phyloP scores from a whole-genome alignment of 78 protist genomes.

The Chrysochromulina parva region DNA sequence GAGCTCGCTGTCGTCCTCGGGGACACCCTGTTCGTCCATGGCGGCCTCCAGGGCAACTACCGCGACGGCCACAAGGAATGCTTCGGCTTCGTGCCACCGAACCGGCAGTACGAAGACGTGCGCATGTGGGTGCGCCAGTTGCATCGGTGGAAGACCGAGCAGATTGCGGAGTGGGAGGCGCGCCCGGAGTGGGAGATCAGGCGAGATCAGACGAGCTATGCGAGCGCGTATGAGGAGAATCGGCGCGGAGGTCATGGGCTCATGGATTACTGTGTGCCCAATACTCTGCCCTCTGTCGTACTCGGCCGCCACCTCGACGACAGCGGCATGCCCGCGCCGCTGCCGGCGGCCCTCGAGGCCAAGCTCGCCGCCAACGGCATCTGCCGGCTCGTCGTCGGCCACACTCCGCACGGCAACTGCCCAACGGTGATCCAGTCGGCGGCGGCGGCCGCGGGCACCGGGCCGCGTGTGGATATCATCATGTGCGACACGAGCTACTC shows the following conservation, averaged over 20 bases:
- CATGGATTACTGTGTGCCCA: background rate
- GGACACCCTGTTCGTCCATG: conserved; percentile 33
- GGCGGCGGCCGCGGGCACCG: background rate
- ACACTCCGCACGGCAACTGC: conserved; percentile 41
- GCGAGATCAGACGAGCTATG: background rate
- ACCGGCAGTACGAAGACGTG: background rate
- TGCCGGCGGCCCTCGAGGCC: background rate
- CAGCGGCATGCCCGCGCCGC: background rate
- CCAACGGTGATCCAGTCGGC: background rate
- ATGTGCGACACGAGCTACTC: conserved; percentile 30
- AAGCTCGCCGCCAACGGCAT: background rate
- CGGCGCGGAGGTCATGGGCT: background rate
- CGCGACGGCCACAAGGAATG: background rate
- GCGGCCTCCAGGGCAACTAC: background rate
- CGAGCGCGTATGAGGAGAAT: too few species aligned
- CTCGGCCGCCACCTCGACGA: background rate
- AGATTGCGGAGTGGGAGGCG: background rate
- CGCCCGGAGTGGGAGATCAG: background rate
- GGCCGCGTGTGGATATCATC: background rate
- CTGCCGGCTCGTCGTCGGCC: conserved; percentile 26
- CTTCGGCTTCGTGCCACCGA: background rate
- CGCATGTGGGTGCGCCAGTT: background rate
- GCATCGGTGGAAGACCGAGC: background rate
- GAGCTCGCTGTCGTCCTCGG: background rate
- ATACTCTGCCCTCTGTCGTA: background rate